Base-by-base conservation (phyloP, 2,329 filamentous ascomycete genomes). In the Lasiodiplodia theobromae region DNA sequence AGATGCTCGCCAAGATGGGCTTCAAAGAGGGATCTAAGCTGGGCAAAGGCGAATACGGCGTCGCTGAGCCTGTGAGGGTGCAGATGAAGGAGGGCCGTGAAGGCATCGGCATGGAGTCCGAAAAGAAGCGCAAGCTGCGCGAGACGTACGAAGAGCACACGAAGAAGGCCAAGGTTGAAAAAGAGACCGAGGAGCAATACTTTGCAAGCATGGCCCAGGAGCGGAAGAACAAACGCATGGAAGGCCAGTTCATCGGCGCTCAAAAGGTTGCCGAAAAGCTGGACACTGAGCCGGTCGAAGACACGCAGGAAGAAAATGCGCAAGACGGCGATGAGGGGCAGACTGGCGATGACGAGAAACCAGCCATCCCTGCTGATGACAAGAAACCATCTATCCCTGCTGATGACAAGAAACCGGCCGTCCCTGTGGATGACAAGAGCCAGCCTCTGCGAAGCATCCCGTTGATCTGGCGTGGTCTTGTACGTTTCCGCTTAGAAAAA, bases 1-100 rank as follows among this genome's bases (percentile, higher is more conserved):
- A 92, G 72, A 97, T 99, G 93, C 97, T 99, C 94, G 91, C 93
- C 25, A 95, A 93, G 80, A 92, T 99, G 86, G 96, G 96, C 0
- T 99, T 96, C 82, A 91, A 89, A 69, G 84, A 88, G 23, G 94
- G 94, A 28, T 89, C 88, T 44, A 86, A 89, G 0, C 83, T 98
- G 3, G 96, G 96, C 1, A 88, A 87, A 73, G 82, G 84, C n/a
- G 81, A 77, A 67, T 74, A 81, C 60, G 82, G 82, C 5, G 81
- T 86, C 49, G 84, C 87, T 2, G 92, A 96, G 77, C 96, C 96
- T 0, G 88, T 99, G 69, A 85, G 87, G 40, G 84, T 97, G 60
- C 85, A 86, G 69, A 81, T 96, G 75, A 96, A 96, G 78, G 91
- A 94, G 65, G 91, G 91, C 74, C 86, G 92, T 2, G 90, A 89